A percentile compares a stretch with the other conserved stretches of the same genome.
These are phyloP conservation scores for Pterocarpus santalinus DNA, from an alignment of 306 rosid genomes.

Conservation along the genomic window DNA sequence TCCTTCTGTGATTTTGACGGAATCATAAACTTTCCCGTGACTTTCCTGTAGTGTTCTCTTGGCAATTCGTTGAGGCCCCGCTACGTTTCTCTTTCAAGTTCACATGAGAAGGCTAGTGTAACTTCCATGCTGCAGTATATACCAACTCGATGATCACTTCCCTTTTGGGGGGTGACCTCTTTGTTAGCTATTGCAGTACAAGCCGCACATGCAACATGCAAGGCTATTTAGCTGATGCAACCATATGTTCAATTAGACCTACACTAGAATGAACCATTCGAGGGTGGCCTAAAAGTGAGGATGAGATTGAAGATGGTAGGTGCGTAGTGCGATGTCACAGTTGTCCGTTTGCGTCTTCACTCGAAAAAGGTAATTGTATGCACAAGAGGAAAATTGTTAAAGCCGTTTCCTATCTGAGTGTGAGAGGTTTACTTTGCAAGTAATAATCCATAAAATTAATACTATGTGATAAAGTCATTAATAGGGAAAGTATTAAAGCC, in stretches of 20 bases:
- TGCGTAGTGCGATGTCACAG: constrained; percentile 58
- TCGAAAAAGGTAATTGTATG: constrained; percentile 42
- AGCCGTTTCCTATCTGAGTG: constrained; percentile 33
- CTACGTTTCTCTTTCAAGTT: constrained; percentile 41
- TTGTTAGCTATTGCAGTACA: background rate
- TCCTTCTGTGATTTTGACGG: constrained; percentile 12
- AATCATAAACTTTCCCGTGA: constrained; percentile 43
- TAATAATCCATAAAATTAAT: constrained; percentile 22
- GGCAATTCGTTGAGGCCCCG: constrained; percentile 39
- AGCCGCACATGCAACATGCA: background rate
- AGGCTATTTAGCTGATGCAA: constrained; percentile 40
- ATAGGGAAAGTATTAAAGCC: constrained; percentile 1
- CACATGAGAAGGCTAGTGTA: constrained; percentile 40
- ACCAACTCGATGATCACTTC: background rate
- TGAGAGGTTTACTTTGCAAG: constrained; percentile 41
- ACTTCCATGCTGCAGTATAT: constrained; percentile 36
- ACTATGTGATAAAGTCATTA: constrained; percentile 39
- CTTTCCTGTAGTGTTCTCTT: constrained; percentile 14
- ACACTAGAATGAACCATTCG: background rate
- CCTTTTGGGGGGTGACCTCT: constrained; percentile 10
- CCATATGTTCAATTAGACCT: background rate
- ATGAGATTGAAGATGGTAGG: constrained; percentile 28
- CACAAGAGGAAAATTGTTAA: constrained; percentile 33
- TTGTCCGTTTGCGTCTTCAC: constrained; percentile 55
- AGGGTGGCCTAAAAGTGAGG: constrained; percentile 9